Evolutionary conservation across 495 filamentous ascomycete species (phyloP), one percentile per base, ranked within the genome.

Genomic region (Aspergillus leporis): DNA sequence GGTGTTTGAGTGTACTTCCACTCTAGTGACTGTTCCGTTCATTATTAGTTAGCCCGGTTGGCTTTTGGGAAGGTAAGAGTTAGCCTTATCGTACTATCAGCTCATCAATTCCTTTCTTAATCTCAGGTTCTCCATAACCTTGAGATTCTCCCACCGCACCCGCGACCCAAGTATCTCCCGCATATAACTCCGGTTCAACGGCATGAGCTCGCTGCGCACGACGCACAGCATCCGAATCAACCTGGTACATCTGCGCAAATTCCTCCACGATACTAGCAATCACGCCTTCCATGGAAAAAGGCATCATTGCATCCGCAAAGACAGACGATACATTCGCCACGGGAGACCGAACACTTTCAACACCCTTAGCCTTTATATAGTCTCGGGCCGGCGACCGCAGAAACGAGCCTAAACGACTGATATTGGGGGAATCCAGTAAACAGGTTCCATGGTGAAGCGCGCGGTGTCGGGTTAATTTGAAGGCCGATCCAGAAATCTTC

Each of bases 391-490:
- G 90, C 55, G 90, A 90, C 36, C 81, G 80, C 55, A 98, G 69
- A 59, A 90, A 86, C 3, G 76, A 66, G 10, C 83, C 80, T 7
- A 97, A 85, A 38, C 74, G 68, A 30, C 76, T 64, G n/a, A 97
- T 75, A 64, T 92, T 86, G 5, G 84, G 84, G 10, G 87, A 89
- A 46, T 79, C 73, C 0, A 98, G 78, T 47, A 98, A 74, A 70
- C 91, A 93, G 0, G 94, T 98, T 4, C 91, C 94, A 70, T 98
- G 94, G 67, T 98, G 94, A 47, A 97, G 78, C 5, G 91, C 84
- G 47, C 92, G 83, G 36, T 80, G 71, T 19, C 89, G 74, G 4
- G 89, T 96, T 12, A 98, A 74, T 71, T 97, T 98, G 74, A 94
- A 98, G 18, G 94, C 94, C 1, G 90, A 94, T 1, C 94, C 94